Evolutionary conservation across 345 rosid genomes (phyloP).

Genomic region (Turnera subulata): DNA sequence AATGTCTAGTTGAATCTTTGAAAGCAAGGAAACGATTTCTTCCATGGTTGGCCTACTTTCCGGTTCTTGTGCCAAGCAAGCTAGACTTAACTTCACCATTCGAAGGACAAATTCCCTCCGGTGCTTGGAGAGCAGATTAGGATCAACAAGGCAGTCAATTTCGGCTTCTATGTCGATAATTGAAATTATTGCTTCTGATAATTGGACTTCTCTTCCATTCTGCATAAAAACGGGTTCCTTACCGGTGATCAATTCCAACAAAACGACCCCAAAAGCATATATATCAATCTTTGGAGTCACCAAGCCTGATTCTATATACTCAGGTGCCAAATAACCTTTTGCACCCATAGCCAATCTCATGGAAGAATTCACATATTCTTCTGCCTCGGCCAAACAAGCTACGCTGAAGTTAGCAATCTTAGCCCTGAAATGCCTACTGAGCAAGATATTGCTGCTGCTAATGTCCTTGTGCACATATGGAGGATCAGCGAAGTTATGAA

Average conservation of each 20-base stretch:
- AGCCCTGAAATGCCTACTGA: constrained; percentile 32
- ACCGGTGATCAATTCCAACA: constrained; percentile 40
- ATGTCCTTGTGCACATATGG: constrained; percentile 42
- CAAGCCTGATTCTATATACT: constrained; percentile 35
- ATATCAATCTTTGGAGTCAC: constrained; percentile 37
- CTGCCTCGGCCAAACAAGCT: constrained; percentile 30
- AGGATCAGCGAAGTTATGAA: constrained; percentile 43
- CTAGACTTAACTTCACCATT: constrained; percentile 25
- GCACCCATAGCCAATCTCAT: constrained; percentile 23
- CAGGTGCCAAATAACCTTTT: constrained; percentile 44
- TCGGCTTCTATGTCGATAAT: constrained; percentile 16
- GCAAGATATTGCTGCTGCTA: constrained; percentile 35
- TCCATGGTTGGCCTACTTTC: constrained; percentile 36
- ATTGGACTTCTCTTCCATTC: constrained; percentile 20
- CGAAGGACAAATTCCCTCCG: constrained; percentile 16
- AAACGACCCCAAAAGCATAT: constrained; percentile 45
- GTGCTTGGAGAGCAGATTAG: constrained; percentile 15
- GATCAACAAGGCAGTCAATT: constrained; percentile 24
- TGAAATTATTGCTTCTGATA: constrained; percentile 21
- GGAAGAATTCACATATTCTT: constrained; percentile 19
- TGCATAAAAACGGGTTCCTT: constrained; percentile 29
- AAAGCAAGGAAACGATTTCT: constrained; percentile 30
- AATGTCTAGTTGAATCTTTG: constrained; percentile 29
- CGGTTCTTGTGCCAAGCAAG: constrained; percentile 31
- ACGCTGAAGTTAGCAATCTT: constrained; percentile 39